Evolutionary conservation across 1,139 yeast genomes (phyloP), one percentile per base, ranked within the genome.

Genomic region (Pichia sp.): DNA sequence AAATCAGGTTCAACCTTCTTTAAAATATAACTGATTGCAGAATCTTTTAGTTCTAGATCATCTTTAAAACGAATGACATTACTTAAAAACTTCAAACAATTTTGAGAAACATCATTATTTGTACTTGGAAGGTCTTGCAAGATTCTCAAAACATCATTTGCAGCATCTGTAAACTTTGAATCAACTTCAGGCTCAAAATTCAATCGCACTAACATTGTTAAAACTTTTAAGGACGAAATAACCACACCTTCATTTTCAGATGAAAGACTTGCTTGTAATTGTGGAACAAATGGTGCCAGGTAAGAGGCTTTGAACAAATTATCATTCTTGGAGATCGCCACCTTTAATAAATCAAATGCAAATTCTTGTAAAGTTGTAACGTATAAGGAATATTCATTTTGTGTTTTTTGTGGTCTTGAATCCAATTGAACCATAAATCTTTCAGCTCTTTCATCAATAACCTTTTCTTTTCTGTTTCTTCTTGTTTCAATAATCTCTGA

Each of bases 1-100:
- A 94, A 69, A 66, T 92, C 98, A 1, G 97, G 95, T 61, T 79
- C 80, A 48, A 92, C 71, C 54, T 88, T 76, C n/a, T 79, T 77
- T 55, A 94, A 68, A 29, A 92, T 70, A 60, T 85, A 88, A 48
- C 88, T 82, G 40, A 90, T 64, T 0, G 96, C 88, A 1, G 80
- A 69, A 42, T 84, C 86, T 59, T 85, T 85, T 57, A 90, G 65
- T 43, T 76, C 70, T 44, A 88, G 70, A 41, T 82, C 82, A 4
- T 77, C 75, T 58, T 80, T 82, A 56, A 84, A 82, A 57, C 90
- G 79, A 42, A 92, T 72, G 29, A 88, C 73, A 3, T 86, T 73
- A 2, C 96, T 78, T 52, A 92, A 68, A 57, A 82, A 85, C 58
- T 82, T 82, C 60, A 90, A 73, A 47, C 90, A 76, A 9, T 86